Base-by-base conservation (phyloP, 2,329 filamentous ascomycete genomes). In the Neopestalotiopsis clavispora region DNA sequence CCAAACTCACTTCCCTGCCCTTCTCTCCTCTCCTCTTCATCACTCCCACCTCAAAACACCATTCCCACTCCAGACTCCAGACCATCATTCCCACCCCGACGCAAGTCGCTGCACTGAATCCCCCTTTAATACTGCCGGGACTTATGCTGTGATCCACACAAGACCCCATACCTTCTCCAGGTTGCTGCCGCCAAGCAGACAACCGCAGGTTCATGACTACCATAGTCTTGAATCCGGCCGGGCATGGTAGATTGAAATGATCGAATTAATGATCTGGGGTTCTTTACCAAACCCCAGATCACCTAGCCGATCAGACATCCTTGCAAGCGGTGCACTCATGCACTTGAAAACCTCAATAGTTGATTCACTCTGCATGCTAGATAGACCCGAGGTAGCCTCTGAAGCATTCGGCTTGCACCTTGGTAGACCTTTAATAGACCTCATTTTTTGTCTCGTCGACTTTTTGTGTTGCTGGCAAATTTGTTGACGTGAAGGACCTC, bases 11-110 rank as follows among this genome's bases (percentile, higher is more conserved):
- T 30, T 61, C 58, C 28, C 23, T 28, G 3, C 23, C 4, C 58
- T 61, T 61, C 58, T 61, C 58, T 61, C 40, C 58, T 61, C 58
- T 38, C 40, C 58, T 61, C 58, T 61, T 61, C 58, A 61, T 61
- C 58, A 61, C 10, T 61, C 58, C 58, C 58, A 61, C 58, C 34
- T 28, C 58, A 61, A 10, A 61, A 23, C 23, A 61, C 58, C 58
- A 13, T 57, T 61, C 58, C 58, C 58, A 28, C 23, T 28, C 23
- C 23, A 28, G 23, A 61, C 58, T 61, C 58, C 58, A 61, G 17
- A 61, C 28, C 23, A 61, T 30, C 58, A n/a, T 61, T 61, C 58
- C 58, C 58, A 23, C 58, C 34, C 58, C 58, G n/a, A 23, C 32
- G 17, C 23, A 61, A 61, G 58, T 61, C 58, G 28, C 58, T 61